Conservation (phyloP, 176 grass and related monocot genomes). For the Oryza longistaminata region DNA sequence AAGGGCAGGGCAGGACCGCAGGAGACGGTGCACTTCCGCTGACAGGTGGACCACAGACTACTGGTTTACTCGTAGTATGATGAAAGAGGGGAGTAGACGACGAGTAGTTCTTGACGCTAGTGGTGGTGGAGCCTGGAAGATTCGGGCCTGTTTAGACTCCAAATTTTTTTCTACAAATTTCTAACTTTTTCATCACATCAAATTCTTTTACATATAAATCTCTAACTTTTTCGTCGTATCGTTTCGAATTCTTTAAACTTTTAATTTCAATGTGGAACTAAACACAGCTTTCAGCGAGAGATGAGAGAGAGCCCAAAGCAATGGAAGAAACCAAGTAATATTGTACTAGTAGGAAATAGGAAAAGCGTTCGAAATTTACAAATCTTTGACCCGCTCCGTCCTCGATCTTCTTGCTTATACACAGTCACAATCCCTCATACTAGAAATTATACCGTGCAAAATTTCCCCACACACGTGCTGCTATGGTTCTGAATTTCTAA, state of each 20-base stretch:
- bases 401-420: neutral
- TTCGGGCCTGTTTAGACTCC: neutral
- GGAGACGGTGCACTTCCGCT: neutral
- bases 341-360: neutral
- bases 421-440: neutral
- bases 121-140: neutral
- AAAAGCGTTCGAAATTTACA: neutral
- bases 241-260: no score
- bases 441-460: no score
- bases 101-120: neutral
- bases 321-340: neutral
- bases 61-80: neutral
- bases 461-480: neutral
- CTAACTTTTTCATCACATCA: no score
- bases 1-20: neutral
- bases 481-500: neutral
- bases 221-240: no score
- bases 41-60: neutral
- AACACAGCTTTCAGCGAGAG: neutral
- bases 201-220: no score
- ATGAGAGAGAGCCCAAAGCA: neutral
- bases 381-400: neutral
- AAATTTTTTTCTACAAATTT: no score
- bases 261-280: no score
- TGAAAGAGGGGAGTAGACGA: no score